Conservation (phyloP, 441 rosid species). For the Brassica balearica region DNA sequence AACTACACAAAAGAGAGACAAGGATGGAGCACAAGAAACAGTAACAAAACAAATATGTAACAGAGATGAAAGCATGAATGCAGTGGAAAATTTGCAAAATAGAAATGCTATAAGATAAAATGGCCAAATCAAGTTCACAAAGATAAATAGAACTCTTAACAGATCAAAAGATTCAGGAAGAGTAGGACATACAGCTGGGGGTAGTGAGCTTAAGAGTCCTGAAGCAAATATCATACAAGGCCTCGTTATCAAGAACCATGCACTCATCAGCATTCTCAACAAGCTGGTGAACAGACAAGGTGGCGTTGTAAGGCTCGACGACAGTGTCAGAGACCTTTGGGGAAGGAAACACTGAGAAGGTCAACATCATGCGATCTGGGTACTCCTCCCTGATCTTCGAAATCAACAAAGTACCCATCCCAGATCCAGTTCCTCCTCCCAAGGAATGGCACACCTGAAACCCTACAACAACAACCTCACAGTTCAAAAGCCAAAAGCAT, state of each 20-base stretch:
- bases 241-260: conserved; percentile 27
- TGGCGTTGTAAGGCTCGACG: conserved; percentile 25
- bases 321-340: conserved; percentile 22
- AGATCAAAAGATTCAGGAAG: neutral
- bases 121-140: neutral
- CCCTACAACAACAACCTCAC: neutral
- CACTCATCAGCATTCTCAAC: conserved; percentile 30
- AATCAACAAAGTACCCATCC: conserved; percentile 12
- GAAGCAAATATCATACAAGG: conserved; percentile 24
- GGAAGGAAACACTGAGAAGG: conserved; percentile 19
- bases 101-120: neutral
- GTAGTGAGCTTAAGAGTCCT: conserved; percentile 24
- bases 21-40: neutral
- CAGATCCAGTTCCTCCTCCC: conserved; percentile 27
- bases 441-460: conserved; percentile 16
- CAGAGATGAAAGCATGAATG: neutral
- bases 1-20: conserved; percentile 9
- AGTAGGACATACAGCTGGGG: conserved; percentile 14
- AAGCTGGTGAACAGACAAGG: conserved; percentile 20
- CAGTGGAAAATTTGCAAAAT: neutral
- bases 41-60: neutral
- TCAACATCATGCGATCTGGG: conserved; percentile 11
- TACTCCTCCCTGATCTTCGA: conserved; percentile 25
- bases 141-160: neutral
- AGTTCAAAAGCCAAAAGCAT: neutral